phyloP scores from a whole-genome alignment of 2,329 filamentous ascomycete species.

The Teratosphaeria gauchensis region DNA sequence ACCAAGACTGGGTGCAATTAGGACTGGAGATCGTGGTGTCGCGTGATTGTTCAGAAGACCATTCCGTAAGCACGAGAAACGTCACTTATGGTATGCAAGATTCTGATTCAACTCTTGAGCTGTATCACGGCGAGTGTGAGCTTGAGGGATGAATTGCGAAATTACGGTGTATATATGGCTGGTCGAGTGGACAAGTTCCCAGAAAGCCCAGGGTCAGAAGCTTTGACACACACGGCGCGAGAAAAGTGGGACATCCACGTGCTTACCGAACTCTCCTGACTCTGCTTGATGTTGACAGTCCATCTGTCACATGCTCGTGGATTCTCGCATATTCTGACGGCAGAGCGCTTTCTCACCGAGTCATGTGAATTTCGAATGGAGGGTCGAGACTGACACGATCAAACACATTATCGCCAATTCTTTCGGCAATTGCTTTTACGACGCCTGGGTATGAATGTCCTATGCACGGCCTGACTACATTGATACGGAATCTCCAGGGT shows the following conservation, averaged over 20 bases:
- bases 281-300: too few relatives aligned
- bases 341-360: too few relatives aligned
- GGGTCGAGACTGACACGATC: too few relatives aligned
- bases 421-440: too few relatives aligned
- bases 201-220: neutral
- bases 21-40: neutral
- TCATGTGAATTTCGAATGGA: too few relatives aligned
- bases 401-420: too few relatives aligned
- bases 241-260: neutral
- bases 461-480: too few relatives aligned
- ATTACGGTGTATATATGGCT: neutral
- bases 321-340: too few relatives aligned
- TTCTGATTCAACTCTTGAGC: neutral
- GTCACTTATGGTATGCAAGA: neutral
- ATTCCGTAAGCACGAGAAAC: neutral
- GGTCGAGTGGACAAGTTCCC: neutral
- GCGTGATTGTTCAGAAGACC: neutral
- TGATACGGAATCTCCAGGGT: too few relatives aligned
- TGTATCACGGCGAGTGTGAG: neutral
- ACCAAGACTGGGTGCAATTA: constrained; percentile 1
- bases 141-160: neutral
- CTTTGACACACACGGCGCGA: neutral
- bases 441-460: too few relatives aligned
- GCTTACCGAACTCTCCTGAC: neutral
- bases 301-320: too few relatives aligned